Conservation (phyloP, 2,329 filamentous ascomycete genomes). For the Fusarium buxicola region DNA sequence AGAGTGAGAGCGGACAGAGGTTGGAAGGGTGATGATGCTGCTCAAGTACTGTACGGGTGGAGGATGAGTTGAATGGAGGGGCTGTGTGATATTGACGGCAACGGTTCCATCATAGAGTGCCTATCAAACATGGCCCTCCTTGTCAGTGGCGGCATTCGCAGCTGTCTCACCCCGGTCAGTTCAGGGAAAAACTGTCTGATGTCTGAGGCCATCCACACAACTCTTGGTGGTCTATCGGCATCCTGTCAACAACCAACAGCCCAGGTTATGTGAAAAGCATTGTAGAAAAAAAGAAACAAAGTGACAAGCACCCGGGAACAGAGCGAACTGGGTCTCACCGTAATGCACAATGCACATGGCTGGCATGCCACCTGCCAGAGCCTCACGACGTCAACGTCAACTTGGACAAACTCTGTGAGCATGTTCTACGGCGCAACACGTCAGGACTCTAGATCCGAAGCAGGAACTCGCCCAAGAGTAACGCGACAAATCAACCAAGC, state of each 20-base stretch:
- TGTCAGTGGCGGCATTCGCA: not conserved
- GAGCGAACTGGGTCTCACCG: conserved; percentile 7
- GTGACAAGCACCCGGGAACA: not conserved
- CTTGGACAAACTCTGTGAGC: not conserved
- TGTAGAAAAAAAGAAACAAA: not conserved
- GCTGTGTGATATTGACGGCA: no score
- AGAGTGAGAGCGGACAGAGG: not conserved
- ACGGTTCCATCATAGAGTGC: not conserved
- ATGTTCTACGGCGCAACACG: not conserved
- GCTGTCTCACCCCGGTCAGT: no score
- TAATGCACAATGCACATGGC: conserved; percentile 29
- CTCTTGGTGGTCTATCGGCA: no score
- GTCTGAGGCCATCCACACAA: conserved; percentile 30
- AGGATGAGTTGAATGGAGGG: not conserved
- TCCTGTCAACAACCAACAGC: no score
- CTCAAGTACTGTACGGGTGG: no score
- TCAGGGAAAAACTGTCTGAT: not conserved
- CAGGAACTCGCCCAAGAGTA: conserved; percentile 6
- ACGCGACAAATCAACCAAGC: conserved; percentile 34
- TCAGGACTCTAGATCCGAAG: not conserved
- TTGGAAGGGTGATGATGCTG: no score
- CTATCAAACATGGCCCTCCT: not conserved
- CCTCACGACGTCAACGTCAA: conserved; percentile 11
- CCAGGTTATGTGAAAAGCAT: not conserved
- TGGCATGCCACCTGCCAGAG: conserved; percentile 23